Conservation (phyloP, 306 rosid genomes). For the Inga leiocalycina region DNA sequence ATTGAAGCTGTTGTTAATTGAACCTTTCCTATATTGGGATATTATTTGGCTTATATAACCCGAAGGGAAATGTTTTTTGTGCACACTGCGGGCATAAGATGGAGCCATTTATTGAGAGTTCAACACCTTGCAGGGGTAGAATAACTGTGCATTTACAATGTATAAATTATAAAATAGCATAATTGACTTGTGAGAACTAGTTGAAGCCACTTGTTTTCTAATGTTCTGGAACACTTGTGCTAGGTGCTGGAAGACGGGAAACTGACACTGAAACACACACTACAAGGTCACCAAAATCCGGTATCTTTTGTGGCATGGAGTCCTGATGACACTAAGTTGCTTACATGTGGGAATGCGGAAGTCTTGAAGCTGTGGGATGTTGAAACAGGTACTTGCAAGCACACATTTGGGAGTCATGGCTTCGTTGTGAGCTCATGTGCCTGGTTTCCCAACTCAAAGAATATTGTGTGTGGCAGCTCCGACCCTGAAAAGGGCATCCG, state of each 20-base stretch:
- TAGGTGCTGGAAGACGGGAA: conserved; percentile 81
- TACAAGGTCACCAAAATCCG: conserved; percentile 66
- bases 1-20: background rate
- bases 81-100: background rate
- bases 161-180: background rate
- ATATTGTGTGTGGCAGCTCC: conserved; percentile 88
- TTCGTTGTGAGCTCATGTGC: conserved; percentile 95
- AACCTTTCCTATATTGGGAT: background rate
- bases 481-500: conserved; percentile 83
- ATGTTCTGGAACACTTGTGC: conserved; percentile 26
- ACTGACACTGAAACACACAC: conserved; percentile 60
- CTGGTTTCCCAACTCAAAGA: conserved; percentile 88
- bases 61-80: conserved; percentile 1
- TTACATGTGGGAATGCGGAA: conserved; percentile 88
- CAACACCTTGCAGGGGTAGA: background rate
- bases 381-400: conserved; percentile 88
- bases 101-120: background rate
- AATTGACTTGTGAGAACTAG: background rate
- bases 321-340: conserved; percentile 87
- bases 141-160: background rate
- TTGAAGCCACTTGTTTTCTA: conserved; percentile 25
- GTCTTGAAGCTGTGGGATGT: conserved; percentile 94
- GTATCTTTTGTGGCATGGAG: conserved; percentile 97
- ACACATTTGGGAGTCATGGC: conserved; percentile 78
- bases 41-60: background rate